Evolutionary conservation across 1,284 basidiomycete genomes (phyloP), one percentile per base, ranked within the genome.

Genomic region (Apiotrichum mycotoxinovorans): DNA sequence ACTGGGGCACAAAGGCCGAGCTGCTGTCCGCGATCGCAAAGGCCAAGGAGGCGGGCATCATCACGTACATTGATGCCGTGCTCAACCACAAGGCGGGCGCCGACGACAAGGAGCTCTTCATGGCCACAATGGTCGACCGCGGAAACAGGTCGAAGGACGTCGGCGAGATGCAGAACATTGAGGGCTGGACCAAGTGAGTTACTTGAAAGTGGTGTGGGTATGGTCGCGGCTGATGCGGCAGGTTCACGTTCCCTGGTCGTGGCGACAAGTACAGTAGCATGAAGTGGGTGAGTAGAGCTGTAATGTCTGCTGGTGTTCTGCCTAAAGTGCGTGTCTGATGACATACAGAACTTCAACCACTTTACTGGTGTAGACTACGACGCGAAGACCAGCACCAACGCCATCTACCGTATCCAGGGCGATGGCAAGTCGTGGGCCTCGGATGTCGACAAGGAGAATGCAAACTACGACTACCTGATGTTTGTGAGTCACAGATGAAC

Each of bases 1-100:
- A 93, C 62, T 98, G 92, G 90, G 94, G 94, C 20, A 88, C 87
- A 15, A 88, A 87, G 65, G 84, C 91, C 45, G 86, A 97, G 66
- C 83, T 95, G 22, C 70, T 91, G 2, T 71, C 77, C 5, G 86
- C 88, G 14, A 87, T 89, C 71, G 75, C 79, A 41, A 70, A 54
- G 14, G 77, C 75, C 15, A 62, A 61, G 42, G 69, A 74, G 0
- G 67, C 70, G 45, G 72, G 70, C 23, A 73, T 75, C 57, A 71
- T 75, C 61, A 66, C 69, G 11, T 80, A 80, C 64, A 76, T 80
- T 44, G 80, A 82, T 62, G 79, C 78, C 0, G 81, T 82, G 12
- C 67, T 81, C 57, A 82, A 82, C 63, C 81, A 82, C 76, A 79
- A 79, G 71, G 78, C 77, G 11, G 94, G 94, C 26, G 94, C 85